Evolutionary conservation across 768 basidiomycete genomes (phyloP).

Genomic region (Chiua virens): DNA sequence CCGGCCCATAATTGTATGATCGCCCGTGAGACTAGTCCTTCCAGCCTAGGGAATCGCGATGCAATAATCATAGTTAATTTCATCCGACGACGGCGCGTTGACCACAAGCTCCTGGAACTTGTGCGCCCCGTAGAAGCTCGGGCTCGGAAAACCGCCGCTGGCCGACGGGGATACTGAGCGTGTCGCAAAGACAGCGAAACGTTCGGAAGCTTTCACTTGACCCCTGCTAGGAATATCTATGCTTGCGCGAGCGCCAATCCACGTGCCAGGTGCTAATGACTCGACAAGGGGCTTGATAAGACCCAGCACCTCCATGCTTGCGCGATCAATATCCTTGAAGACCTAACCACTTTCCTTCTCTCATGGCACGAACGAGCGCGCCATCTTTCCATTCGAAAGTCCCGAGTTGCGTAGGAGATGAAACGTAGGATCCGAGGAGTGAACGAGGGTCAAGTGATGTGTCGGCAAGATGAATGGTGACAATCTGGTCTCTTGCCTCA

Average conservation of each 20-base stretch:
- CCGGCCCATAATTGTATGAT: conserved; percentile 71
- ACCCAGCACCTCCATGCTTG: conserved; percentile 85
- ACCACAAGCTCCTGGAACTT: conserved; percentile 77
- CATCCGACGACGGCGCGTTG: conserved; percentile 57
- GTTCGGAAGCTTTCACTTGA: conserved; percentile 68
- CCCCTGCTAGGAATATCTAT: conserved; percentile 77
- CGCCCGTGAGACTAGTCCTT: conserved; percentile 43
- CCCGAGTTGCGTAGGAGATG: conserved; percentile 79
- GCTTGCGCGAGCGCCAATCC: conserved; percentile 69
- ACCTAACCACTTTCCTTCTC: conserved; percentile 91
- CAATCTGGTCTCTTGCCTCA: conserved; percentile 59
- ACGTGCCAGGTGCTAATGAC: conserved; percentile 63
- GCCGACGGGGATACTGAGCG: conserved; percentile 59
- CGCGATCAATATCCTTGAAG: conserved; percentile 89
- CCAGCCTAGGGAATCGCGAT: conserved; percentile 63
- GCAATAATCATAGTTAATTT: conserved; percentile 72
- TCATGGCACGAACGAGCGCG: conserved; percentile 84
- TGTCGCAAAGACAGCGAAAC: conserved; percentile 89
- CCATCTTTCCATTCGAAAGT: conserved; percentile 98
- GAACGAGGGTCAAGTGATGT: conserved; percentile 94
- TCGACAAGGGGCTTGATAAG: conserved; percentile 84
- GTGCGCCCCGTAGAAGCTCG: conserved; percentile 83
- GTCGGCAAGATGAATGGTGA: conserved; percentile 90
- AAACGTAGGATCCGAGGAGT: conserved; percentile 89
- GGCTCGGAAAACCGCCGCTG: conserved; percentile 47